Conservation (phyloP, 331 rosid species). For the Acacia concinna region DNA sequence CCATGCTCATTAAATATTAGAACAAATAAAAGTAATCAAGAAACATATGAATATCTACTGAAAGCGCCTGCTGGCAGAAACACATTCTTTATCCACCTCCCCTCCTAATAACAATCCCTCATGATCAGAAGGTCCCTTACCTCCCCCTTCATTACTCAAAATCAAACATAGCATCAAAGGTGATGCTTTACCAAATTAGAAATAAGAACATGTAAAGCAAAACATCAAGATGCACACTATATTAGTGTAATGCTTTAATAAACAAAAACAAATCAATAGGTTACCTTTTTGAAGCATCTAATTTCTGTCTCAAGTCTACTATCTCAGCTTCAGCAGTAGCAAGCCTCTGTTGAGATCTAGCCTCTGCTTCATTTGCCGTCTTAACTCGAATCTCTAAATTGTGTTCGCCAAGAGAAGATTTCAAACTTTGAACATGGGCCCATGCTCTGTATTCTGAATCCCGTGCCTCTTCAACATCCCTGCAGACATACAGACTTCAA, state of each 20-base stretch:
- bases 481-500: slow-evolving; percentile 40
- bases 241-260: slow-evolving; percentile 15
- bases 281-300: slow-evolving; percentile 81
- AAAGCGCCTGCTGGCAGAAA: slow-evolving; percentile 1
- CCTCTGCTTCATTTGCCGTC: slow-evolving; percentile 92
- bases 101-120: background rate
- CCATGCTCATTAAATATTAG: background rate
- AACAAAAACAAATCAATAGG: background rate
- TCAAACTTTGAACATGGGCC: slow-evolving; percentile 79
- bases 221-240: slow-evolving; percentile 5
- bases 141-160: background rate
- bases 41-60: background rate
- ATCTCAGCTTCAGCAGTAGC: slow-evolving; percentile 98
- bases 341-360: slow-evolving; percentile 82
- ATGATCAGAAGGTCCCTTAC: background rate
- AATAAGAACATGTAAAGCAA: background rate
- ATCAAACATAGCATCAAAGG: background rate
- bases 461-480: slow-evolving; percentile 79
- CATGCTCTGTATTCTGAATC: slow-evolving; percentile 85
- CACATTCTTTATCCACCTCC: background rate
- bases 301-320: slow-evolving; percentile 70
- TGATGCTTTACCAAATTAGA: background rate
- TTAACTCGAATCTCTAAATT: slow-evolving; percentile 85
- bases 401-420: slow-evolving; percentile 85
- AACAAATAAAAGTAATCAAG: background rate